Conservation (phyloP, 768 basidiomycete species). For the Lentinula guzmanii region DNA sequence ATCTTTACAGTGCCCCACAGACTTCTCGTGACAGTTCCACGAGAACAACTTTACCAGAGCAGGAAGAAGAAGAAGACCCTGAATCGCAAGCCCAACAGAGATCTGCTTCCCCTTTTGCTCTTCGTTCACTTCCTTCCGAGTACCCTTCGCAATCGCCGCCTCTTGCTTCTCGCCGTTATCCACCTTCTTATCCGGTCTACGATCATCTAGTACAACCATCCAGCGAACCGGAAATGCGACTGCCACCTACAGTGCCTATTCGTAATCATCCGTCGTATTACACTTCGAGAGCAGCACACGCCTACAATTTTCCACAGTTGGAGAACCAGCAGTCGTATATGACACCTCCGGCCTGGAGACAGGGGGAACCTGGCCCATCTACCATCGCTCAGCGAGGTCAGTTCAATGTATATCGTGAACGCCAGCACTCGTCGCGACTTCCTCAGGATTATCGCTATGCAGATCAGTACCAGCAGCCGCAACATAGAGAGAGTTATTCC, state of each 20-base stretch:
- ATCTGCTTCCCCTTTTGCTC: slow-evolving; percentile 11
- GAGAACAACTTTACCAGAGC: slow-evolving; percentile 8
- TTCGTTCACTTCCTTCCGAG: slow-evolving; percentile 12
- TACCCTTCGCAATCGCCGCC: slow-evolving; percentile 8
- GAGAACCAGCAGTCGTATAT: neutral
- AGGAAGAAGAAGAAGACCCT: slow-evolving; percentile 12
- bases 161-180: neutral
- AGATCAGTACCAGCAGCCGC: neutral
- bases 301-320: neutral
- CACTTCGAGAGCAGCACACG: slow-evolving; percentile 9
- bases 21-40: slow-evolving; percentile 11
- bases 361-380: slow-evolving; percentile 43
- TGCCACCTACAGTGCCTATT: slow-evolving; percentile 2
- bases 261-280: slow-evolving; percentile 17
- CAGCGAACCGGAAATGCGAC: neutral
- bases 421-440: neutral
- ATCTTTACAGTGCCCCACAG: slow-evolving; percentile 35
- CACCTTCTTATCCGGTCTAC: slow-evolving; percentile 1
- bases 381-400: slow-evolving; percentile 11
- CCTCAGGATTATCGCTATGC: neutral
- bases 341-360: slow-evolving; percentile 33
- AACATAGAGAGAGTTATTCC: neutral
- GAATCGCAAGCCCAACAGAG: slow-evolving; percentile 15
- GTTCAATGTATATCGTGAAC: neutral
- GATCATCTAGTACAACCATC: neutral